phyloP scores from a whole-genome alignment of 192 early-diverging fungal species.

The Coemansia sp. region DNA sequence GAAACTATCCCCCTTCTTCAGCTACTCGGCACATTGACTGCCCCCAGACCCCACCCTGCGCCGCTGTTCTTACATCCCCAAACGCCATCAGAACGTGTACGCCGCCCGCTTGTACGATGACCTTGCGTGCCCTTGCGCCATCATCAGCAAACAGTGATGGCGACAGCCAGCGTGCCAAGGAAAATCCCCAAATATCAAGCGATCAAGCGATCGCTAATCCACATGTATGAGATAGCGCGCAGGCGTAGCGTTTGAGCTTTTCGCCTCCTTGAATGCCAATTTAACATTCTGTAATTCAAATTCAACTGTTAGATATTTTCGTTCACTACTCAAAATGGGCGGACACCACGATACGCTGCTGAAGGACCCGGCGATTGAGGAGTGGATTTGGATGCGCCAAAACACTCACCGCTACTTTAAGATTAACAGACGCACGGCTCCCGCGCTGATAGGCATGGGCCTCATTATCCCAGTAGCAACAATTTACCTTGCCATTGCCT shows the following conservation, averaged over 20 bases:
- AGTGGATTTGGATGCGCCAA: slow-evolving; percentile 57
- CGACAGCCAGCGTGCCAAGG: not conserved
- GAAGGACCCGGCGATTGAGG: slow-evolving; percentile 58
- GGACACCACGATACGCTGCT: slow-evolving; percentile 49
- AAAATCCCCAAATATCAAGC: not conserved
- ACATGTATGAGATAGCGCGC: not conserved
- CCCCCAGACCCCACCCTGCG: not conserved
- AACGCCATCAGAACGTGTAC: not conserved
- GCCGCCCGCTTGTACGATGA: not conserved
- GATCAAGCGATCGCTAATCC: not conserved
- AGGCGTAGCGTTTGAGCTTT: not conserved
- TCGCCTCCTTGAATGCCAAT: not conserved
- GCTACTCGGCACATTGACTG: not conserved
- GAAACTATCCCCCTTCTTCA: not conserved
- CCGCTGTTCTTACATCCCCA: not conserved
- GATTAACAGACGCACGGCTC: slow-evolving; percentile 49
- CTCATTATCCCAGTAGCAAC: slow-evolving; percentile 34
- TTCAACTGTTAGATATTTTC: not conserved
- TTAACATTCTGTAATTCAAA: not conserved
- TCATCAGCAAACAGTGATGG: not conserved
- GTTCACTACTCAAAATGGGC: slow-evolving; percentile 28
- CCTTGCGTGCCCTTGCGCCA: slow-evolving; percentile 6
- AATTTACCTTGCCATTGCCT: slow-evolving; percentile 22
- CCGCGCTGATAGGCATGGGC: slow-evolving; percentile 42
- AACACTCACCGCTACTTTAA: slow-evolving; percentile 58